Evolutionary conservation across 768 basidiomycete species (phyloP).

Genomic region (Candolleomyces eurysporus): DNA sequence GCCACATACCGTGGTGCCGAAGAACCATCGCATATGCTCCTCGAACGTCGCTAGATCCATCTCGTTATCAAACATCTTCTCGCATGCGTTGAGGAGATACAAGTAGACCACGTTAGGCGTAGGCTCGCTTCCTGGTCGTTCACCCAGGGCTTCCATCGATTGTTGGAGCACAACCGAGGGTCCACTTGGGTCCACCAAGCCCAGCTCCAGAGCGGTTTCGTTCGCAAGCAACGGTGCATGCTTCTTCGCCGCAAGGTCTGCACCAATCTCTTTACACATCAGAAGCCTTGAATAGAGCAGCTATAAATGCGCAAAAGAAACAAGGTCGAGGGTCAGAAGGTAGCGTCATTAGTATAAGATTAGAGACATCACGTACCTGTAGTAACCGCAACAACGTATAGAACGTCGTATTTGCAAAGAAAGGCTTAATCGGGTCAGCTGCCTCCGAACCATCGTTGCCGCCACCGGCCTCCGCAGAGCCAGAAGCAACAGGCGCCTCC

Average conservation of each 20-base stretch:
- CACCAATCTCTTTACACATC: conserved; percentile 81
- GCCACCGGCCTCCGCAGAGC: conserved; percentile 6
- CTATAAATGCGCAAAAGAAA: conserved; percentile 38
- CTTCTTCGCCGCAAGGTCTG: conserved; percentile 62
- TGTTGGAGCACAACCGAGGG: conserved; percentile 66
- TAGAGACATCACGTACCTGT: conserved; percentile 54
- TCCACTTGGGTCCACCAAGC: conserved; percentile 82
- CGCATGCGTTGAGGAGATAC: conserved; percentile 87
- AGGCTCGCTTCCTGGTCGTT: conserved; percentile 43
- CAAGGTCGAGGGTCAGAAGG: not conserved
- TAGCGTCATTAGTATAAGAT: conserved; percentile 9
- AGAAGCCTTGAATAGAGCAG: conserved; percentile 84
- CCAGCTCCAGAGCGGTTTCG: conserved; percentile 78
- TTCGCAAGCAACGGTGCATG: conserved; percentile 71
- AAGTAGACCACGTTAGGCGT: conserved; percentile 71
- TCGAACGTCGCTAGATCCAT: conserved; percentile 91
- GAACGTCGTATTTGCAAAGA: conserved; percentile 91
- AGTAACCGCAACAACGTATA: conserved; percentile 87
- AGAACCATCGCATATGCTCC: conserved; percentile 94
- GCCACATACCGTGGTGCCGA: conserved; percentile 72
- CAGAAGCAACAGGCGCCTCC: conserved; percentile 37
- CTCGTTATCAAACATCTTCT: conserved; percentile 91
- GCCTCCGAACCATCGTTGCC: conserved; percentile 15
- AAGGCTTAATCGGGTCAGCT: conserved; percentile 46
- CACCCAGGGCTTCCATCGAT: conserved; percentile 59